These are phyloP conservation scores for Calocybe cyanea DNA, from an alignment of 768 basidiomycete genomes.

Conservation along the genomic window DNA sequence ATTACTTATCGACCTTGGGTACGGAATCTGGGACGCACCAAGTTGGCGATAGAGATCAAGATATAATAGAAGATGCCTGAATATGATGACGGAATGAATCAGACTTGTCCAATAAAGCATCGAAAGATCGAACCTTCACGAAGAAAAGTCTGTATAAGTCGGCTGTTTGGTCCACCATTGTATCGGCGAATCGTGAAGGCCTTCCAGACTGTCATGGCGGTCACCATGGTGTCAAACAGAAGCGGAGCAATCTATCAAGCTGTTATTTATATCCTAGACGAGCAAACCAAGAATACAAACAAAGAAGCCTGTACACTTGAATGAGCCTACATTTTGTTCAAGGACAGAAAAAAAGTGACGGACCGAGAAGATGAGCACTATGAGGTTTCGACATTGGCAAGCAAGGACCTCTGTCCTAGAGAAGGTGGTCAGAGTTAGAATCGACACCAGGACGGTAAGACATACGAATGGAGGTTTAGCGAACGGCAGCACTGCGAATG, in stretches of 20 bases:
- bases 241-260: constrained; percentile 69
- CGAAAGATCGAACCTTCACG: constrained; percentile 55
- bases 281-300: constrained; percentile 32
- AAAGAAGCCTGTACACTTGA: constrained; percentile 43
- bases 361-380: constrained; percentile 78
- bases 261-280: constrained; percentile 6
- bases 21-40: constrained; percentile 33
- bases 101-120: constrained; percentile 1
- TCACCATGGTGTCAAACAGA: constrained; percentile 76
- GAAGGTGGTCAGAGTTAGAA: not conserved
- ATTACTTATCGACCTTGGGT: constrained; percentile 2
- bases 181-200: constrained; percentile 73
- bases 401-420: constrained; percentile 62
- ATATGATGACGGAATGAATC: not conserved
- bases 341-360: constrained; percentile 14
- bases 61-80: constrained; percentile 81
- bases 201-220: constrained; percentile 77
- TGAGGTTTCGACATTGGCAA: constrained; percentile 80
- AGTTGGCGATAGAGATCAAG: constrained; percentile 81
- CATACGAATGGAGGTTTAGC: constrained; percentile 56
- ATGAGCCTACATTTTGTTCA: constrained; percentile 7
- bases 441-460: not conserved
- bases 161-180: constrained; percentile 73
- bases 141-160: constrained; percentile 79
- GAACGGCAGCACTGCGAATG: constrained; percentile 55